These are phyloP conservation scores for Microbotryum intermedium DNA, from an alignment of 1,284 basidiomycete genomes.

Conservation along the genomic window DNA sequence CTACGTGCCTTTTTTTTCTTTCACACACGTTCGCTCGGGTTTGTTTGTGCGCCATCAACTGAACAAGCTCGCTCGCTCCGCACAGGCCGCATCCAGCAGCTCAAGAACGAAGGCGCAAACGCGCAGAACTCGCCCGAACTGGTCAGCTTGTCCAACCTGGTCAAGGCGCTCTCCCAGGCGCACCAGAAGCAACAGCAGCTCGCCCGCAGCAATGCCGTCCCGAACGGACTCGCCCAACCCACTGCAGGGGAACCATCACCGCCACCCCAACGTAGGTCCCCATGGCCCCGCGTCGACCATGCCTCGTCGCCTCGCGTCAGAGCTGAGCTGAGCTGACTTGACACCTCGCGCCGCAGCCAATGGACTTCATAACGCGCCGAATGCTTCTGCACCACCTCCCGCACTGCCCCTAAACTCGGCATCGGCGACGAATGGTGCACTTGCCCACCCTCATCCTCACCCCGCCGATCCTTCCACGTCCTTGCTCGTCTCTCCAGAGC, in stretches of 20 bases:
- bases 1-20: background rate
- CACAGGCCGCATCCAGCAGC: slow-evolving; percentile 38
- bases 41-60: background rate
- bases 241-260: slow-evolving; percentile 2
- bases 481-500: slow-evolving; percentile 3
- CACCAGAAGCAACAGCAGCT: slow-evolving; percentile 34
- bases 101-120: slow-evolving; percentile 39
- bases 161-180: slow-evolving; percentile 31
- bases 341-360: background rate
- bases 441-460: background rate
- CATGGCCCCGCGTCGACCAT: too few relatives aligned
- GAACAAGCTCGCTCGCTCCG: background rate
- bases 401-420: background rate
- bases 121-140: slow-evolving; percentile 39
- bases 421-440: background rate
- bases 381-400: background rate
- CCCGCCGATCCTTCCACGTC: background rate
- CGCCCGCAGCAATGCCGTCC: slow-evolving; percentile 30
- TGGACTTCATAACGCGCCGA: background rate
- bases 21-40: background rate
- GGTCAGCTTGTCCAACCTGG: slow-evolving; percentile 38
- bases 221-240: slow-evolving; percentile 18
- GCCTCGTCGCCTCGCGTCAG: background rate
- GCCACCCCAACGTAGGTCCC: background rate
- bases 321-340: background rate